Evolutionary conservation across 805 yeast genomes (phyloP), one percentile per base, ranked within the genome.

Genomic region (Starmerella vaccinii): DNA sequence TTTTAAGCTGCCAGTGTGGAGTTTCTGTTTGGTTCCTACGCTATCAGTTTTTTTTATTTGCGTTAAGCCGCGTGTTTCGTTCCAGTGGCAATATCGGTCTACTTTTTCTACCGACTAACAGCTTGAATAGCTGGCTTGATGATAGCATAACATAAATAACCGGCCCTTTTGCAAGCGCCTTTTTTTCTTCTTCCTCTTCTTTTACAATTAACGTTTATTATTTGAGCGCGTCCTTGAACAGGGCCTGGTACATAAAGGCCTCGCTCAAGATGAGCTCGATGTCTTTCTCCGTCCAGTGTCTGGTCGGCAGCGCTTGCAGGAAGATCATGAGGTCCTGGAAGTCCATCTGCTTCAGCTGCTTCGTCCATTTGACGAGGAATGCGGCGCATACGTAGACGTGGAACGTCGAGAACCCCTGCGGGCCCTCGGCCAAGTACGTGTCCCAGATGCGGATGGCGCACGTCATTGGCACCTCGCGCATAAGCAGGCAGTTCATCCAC

Each of bases 331-430:
- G 85, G 55, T 87, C 97, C 68, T 92, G 97, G 65, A 92, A 92
- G 57, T 90, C 97, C 88, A 83, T 85, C 9, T 74, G 72, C 64
- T 83, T 78, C 56, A 92, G 70, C 56, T 80, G 81, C 49, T 75
- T 80, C 55, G 92, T 80, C 81, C 95, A 92, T 62, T 86, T 82
- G 54, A 88, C 84, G 58, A 92, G 71, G 62, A 90, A 92, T 19
- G 98, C 97, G 19, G 97, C 96, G 68, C 98, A 92, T 3, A 92
- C 98, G 65, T 90, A 92, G 8, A 92, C 86, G 65, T 92, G 98
- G 68, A 92, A 92, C 61, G 81, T 87, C 59, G 84, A 85, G 63
- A 92, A 87, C 2, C 95, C 95, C 42, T 75, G 74, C 15, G 73
- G 56, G 4, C 75, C 76, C 53, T 71, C 75, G 3, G 74, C 65